Base-by-base conservation (phyloP, 495 filamentous ascomycete genomes). In the Pyrenopolyporus hunteri region DNA sequence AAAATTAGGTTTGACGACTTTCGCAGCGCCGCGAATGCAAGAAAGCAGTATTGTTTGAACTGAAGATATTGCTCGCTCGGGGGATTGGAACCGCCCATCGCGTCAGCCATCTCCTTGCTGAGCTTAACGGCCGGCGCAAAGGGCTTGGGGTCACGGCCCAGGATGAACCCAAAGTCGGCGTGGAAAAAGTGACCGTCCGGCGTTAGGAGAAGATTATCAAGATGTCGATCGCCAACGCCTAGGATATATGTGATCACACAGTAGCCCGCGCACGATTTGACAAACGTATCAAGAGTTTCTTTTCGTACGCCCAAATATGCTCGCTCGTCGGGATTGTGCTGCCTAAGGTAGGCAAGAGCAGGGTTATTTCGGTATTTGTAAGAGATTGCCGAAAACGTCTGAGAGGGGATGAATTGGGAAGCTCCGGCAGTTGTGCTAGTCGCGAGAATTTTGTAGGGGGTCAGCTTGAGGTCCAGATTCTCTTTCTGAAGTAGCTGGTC, bases 191-290 rank as follows among this genome's bases (percentile, higher is more conserved):
- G 90, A 3, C 90, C 94, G 64, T 91, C 87, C 9, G 95, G 93
- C 0, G 92, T 82, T 6, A 99, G 83, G 28, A 98, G 87, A 4
- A 99, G 84, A 70, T 99, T 99, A 70, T 99, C 94, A 8, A 98
- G 82, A 74, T 99, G 94, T 0, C 94, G 87, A 70, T 99, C 94
- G 33, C 94, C 94, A 22, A 99, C 94, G 23, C 94, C 94, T n/a
- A 99, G 86, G 29, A 99, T 87, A 74, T 98, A 99, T 0, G 94
- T 99, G 69, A 99, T 97, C 14, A 99, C 94, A 71, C 95, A 97
- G 75, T 99, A 99, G 19, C 94, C 94, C 1, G 94, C 94, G 68
- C 94, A 97, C 13, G 90, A 95, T 69, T 92, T 96, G 72, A 97
- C 84, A 70, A 95, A 99, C 9, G 89, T 97, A 60, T 99, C 94